Percentiles rank a stretch among this genome's conserved stretches.
These are phyloP conservation scores for Lactarius hatsudake DNA, from an alignment of 768 basidiomycete species.

Conservation along the genomic window DNA sequence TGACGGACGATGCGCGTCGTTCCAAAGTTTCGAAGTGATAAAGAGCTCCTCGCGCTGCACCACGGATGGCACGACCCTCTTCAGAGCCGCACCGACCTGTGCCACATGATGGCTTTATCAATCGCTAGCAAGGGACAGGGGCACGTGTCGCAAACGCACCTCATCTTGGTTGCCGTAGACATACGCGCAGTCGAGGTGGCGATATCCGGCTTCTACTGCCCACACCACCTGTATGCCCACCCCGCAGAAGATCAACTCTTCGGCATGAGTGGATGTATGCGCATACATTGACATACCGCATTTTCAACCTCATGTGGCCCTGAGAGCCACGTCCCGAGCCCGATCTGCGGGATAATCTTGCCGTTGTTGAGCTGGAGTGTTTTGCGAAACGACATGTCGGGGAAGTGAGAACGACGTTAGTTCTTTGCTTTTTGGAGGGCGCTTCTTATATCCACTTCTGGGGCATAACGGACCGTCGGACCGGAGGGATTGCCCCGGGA, in stretches of 20 bases:
- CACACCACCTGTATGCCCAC: conserved; percentile 54
- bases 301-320: conserved; percentile 72
- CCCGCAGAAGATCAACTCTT: not conserved
- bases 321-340: conserved; percentile 81
- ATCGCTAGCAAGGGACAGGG: not conserved
- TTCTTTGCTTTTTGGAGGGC: not conserved
- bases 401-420: not conserved
- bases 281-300: conserved; percentile 44
- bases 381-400: conserved; percentile 44
- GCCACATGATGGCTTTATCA: not conserved
- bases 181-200: conserved; percentile 83
- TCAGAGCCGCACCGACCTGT: conserved; percentile 63
- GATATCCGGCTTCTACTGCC: conserved; percentile 73
- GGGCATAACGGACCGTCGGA: not conserved
- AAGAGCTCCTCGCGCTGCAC: conserved; percentile 80
- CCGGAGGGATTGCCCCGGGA: not conserved
- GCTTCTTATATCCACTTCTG: not conserved
- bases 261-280: conserved; percentile 1
- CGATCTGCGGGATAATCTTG: conserved; percentile 65
- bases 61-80: conserved; percentile 72
- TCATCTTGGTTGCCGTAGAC: conserved; percentile 79
- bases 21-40: conserved; percentile 84
- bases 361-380: conserved; percentile 45
- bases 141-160: conserved; percentile 29
- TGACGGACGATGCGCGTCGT: conserved; percentile 62